Percentiles rank a stretch among this genome's conserved stretches.
Evolutionary conservation across 306 rosid genomes (phyloP).

Genomic region (Pachyrhizus erosus): DNA sequence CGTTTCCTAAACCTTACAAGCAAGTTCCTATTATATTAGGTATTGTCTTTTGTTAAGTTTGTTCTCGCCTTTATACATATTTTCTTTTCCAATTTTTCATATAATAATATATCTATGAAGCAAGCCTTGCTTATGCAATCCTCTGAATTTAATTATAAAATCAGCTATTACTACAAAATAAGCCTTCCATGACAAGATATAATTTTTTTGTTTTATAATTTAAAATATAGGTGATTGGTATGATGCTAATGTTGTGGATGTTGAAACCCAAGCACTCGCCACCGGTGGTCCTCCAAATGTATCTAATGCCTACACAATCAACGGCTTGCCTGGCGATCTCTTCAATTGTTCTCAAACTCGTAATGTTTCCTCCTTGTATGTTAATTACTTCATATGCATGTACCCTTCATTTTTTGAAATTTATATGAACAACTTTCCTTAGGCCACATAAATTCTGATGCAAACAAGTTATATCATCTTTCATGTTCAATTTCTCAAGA

Average conservation of each 20-base stretch:
- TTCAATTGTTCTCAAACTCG: constrained; percentile 51
- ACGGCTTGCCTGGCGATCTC: constrained; percentile 67
- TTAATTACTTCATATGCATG: background rate
- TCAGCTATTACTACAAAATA: too few relatives aligned
- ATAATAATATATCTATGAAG: background rate
- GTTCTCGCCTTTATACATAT: background rate
- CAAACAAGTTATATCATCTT: background rate
- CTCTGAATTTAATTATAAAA: background rate
- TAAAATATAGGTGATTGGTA: constrained; percentile 67
- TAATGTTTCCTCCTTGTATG: background rate
- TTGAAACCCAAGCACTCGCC: constrained; percentile 40
- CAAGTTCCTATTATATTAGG: constrained; percentile 63
- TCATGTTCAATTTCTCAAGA: background rate
- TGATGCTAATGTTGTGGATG: constrained; percentile 53
- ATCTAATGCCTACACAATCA: constrained; percentile 62
- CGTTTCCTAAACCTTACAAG: constrained; percentile 49
- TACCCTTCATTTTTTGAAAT: background rate
- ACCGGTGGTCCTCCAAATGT: constrained; percentile 37
- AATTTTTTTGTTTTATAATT: background rate
- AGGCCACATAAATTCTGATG: background rate
- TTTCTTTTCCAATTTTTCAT: background rate
- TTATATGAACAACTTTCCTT: background rate
- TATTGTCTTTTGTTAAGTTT: background rate
- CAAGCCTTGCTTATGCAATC: background rate
- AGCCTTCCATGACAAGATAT: background rate